These are phyloP conservation scores for Plasmodium sp. DNA, from an alignment of 169 alveolate species.

Conservation along the genomic window DNA sequence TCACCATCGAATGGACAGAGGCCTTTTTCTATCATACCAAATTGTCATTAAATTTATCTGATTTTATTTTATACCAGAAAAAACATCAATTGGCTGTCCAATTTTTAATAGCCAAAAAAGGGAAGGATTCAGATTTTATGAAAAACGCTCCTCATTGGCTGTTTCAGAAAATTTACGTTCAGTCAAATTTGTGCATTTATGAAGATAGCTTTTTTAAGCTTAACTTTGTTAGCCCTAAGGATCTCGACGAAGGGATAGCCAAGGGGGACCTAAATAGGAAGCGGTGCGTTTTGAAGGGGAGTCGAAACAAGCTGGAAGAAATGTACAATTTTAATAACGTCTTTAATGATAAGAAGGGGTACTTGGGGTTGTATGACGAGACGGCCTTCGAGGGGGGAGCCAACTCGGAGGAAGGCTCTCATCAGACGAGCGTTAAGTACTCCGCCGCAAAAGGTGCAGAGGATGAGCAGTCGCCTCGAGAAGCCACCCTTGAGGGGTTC, in stretches of 20 bases:
- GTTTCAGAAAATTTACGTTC: conserved; percentile 15
- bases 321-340: conserved; percentile 30
- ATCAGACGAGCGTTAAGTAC: background rate
- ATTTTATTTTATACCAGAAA: conserved; percentile 56
- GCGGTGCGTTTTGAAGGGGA: background rate
- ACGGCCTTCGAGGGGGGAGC: background rate
- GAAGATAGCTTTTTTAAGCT: conserved; percentile 45
- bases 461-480: background rate
- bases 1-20: conserved; percentile 91
- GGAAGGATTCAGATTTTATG: conserved; percentile 4
- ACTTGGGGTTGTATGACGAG: conserved; percentile 31
- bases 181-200: conserved; percentile 35
- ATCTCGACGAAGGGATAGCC: background rate
- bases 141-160: conserved; percentile 63
- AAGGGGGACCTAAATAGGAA: background rate
- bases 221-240: background rate
- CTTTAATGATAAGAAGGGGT: conserved; percentile 15
- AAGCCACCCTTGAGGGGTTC: background rate
- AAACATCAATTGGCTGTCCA: conserved; percentile 41
- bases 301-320: background rate
- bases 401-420: background rate
- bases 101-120: background rate
- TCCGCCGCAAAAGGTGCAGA: background rate
- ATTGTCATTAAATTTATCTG: conserved; percentile 31
- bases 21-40: conserved; percentile 76